Evolutionary conservation across 257 asterid species (phyloP), one percentile per base, ranked within the genome.

Genomic region (Misopates orontium): DNA sequence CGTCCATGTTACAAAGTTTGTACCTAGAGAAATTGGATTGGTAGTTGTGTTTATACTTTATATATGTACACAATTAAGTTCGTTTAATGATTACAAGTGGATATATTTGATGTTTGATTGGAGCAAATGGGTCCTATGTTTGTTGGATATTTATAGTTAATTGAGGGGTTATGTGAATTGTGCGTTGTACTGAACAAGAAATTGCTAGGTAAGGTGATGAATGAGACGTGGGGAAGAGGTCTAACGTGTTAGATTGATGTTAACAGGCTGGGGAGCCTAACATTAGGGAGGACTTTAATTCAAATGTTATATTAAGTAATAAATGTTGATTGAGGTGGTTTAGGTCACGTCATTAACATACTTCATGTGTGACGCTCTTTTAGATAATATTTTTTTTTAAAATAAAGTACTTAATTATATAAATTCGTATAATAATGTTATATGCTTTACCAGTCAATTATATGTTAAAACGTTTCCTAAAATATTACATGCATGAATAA

Each of bases 1-100:
- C 53, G 8, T 61, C 79, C 95, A 87, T 91, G 23, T 55, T 28
- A 25, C 25, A n/a, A n/a, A 42, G 52, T 51, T 18, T 39, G 39
- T 8, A 59, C 21, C 10, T 19, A 4, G 56, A 10, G 55, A 59
- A 41, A 51, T 24, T 21, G 39, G 15, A 41, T 1, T 28, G 18
- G 22, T 17, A 47, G 22, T 20, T 47, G 54, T 51, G n/a, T n/a
- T 59, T 18, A 11, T 36, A 25, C 18, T 10, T 59, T 32, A 31
- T 21, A n/a, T n/a, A n/a, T n/a, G n/a, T n/a, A n/a, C n/a, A n/a
- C n/a, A n/a, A n/a, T n/a, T n/a, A n/a, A n/a, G n/a, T n/a, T n/a
- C n/a, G n/a, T n/a, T n/a, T n/a, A 12, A 16, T 39, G 48, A 39
- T 41, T 60, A 31, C 18, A 40, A 59, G 49, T 59, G 10, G 50